Base-by-base conservation (phyloP, 495 filamentous ascomycete species). In the Glonium stellatum region DNA sequence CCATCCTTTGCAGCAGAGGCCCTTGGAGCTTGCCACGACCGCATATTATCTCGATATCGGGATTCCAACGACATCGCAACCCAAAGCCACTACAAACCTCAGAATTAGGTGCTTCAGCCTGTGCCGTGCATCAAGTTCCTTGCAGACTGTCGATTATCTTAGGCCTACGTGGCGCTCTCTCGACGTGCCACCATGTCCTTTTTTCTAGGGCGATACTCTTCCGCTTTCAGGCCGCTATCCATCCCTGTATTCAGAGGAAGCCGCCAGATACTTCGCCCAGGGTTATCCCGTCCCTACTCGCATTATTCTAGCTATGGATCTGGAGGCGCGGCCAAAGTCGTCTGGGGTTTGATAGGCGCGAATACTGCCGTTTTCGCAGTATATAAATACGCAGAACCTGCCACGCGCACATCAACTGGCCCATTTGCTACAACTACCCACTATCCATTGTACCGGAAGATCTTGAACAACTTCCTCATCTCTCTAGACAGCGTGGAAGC, bases 341-440 rank as follows among this genome's bases (percentile, higher is more conserved):
- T 70, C 21, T 72, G 60, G 50, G 58, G 57, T 22, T 23, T 72
- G 49, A 67, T 75, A 37, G 67, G 66, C 42, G 8, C 70, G 58
- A 73, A 73, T 64, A 57, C 49, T n/a, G 60, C 54, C 35, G 62
- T 72, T 51, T 73, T 69, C 52, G 57, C 12, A 49, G 62, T 55
- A 27, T 67, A 58, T 63, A 44, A 65, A 25, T 70, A 64, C 55
- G 55, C 44, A 1, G 23, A 54, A 36, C 54, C 25, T n/a, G 4
- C 21, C 23, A 58, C 21, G 41, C 23, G 22, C 5, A 49, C 35
- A 44, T 35, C 31, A 22, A 11, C 10, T 15, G 39, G 12, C 4
- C 18, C 39, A 13, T 44, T 44, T 13, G 39, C 18, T 44, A 13
- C 39, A 42, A n/a, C 36, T 46, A 37, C 44, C 9, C 9, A 49